Base-by-base conservation (phyloP, 495 filamentous ascomycete genomes). In the Margaritispora aquatica region DNA sequence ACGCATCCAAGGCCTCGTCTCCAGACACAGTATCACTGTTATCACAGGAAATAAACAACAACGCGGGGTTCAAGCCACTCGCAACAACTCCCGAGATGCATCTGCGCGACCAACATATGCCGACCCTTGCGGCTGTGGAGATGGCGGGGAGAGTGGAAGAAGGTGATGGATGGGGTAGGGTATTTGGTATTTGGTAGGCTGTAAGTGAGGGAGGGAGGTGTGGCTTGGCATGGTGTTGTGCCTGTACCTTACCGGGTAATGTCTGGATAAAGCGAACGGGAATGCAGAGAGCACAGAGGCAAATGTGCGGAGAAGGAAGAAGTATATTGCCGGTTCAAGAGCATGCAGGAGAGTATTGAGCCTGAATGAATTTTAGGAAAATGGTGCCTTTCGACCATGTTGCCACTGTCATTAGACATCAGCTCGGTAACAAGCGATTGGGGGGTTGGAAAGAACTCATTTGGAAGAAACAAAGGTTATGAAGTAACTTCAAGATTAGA, bases 291-390 rank as follows among this genome's bases (percentile, higher is more conserved):
- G 19, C 11, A 44, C 7, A 2, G 38, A 44, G 38, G 19, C 8
- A 15, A n/a, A 13, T 17, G 38, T 44, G 38, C 38, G 38, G 38
- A 44, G 38, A 23, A 57, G 44, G 54, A 50, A 57, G 2, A 50
- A 48, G 17, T 2, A 23, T 26, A 22, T 46, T 55, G 53, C 36
- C 23, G 26, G 19, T 44, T 17, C 5, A 44, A 8, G 38, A 29
- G 15, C 23, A 49, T 19, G 24, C 49, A 34, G 2, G 10, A 19
- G n/a, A n/a, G n/a, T n/a, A 49, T 57, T 57, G 54, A 57, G 54
- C 54, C 54, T 57, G 41, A 57, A 57, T 26, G 15, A 3, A 44
- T 2, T n/a, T 8, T 3, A n/a, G 10, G 3, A n/a, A n/a, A 26
- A 8, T 10, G 36, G 15, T 26, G 13, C 38, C 54, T 34, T 29